These are phyloP conservation scores for Coix lacrymajobi DNA, from an alignment of 176 grass and related monocot species.

Conservation along the genomic window DNA sequence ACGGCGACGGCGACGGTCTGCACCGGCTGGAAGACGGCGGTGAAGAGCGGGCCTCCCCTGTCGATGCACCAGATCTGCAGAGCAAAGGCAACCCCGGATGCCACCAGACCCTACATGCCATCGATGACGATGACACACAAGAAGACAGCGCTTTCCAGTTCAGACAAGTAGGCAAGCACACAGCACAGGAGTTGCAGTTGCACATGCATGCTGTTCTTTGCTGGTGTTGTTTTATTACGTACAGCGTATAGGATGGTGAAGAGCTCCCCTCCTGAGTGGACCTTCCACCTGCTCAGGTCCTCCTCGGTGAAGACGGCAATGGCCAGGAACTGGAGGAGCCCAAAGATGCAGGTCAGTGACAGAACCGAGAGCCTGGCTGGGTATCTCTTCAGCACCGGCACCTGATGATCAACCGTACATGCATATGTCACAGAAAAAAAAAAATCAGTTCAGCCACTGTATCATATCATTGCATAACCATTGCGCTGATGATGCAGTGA, in stretches of 20 bases:
- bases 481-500: no score
- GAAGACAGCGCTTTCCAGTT: background rate
- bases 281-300: constrained; percentile 76
- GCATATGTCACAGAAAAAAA: background rate
- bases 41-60: constrained; percentile 83
- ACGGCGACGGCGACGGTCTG: constrained; percentile 88
- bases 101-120: constrained; percentile 76
- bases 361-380: constrained; percentile 80
- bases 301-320: constrained; percentile 75
- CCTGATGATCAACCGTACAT: constrained; percentile 19
- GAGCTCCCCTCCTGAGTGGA: constrained; percentile 67
- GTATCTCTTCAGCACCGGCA: constrained; percentile 80
- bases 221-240: constrained; percentile 4
- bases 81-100: constrained; percentile 68
- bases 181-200: background rate
- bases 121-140: background rate
- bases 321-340: constrained; percentile 71
- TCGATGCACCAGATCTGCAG: constrained; percentile 98
- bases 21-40: constrained; percentile 86
- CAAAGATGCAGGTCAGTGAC: constrained; percentile 70
- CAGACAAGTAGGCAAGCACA: no score
- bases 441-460: no score
- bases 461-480: no score
- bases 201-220: background rate
- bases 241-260: constrained; percentile 87